Evolutionary conservation across 257 asterid species (phyloP), one percentile per base, ranked within the genome.

Genomic region (Solanum etuberosum): DNA sequence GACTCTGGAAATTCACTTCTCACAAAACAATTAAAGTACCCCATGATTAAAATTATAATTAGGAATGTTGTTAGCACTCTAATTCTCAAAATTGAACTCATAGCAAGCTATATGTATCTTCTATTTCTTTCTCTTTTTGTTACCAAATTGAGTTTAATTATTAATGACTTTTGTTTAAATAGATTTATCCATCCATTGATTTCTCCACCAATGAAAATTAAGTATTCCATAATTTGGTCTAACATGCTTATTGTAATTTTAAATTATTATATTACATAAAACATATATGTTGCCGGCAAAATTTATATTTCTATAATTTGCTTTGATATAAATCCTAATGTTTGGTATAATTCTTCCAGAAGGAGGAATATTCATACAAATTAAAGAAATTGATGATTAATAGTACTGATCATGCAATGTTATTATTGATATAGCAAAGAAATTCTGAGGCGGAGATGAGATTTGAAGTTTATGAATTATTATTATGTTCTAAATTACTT

Each of bases 381-480:
- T 67, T 6, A 27, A 67, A 67, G 38, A 8, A 65, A 27, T 25
- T 65, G 35, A 12, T 65, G 35, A 27, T 65, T 27, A 13, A 65
- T 27, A 27, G 20, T 65, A 65, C 35, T 65, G 9, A 65, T 65
- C 73, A 65, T 61, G 31, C 31, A 61, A 61, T 61, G 16, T 10
- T 42, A 42, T 42, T 42, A 42, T 42, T 42, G 48, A 42, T 42
- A 42, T 42, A 42, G 10, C 3, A 9, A 42, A 42, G 48, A 11
- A 42, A 3, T 2, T 42, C 9, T n/a, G n/a, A n/a, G 2, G 9
- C 6, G 0, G 8, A 38, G 1, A 6, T 37, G 6, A 9, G 0
- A 38, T 37, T 38, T 63, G 10, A 63, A 63, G 32, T 63, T 14
- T 32, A 32, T 32, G 34, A 32, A n/a, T n/a, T n/a, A n/a, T n/a